phyloP scores from a whole-genome alignment of 164 flowering plant species.

The Cinnamomum micranthum region DNA sequence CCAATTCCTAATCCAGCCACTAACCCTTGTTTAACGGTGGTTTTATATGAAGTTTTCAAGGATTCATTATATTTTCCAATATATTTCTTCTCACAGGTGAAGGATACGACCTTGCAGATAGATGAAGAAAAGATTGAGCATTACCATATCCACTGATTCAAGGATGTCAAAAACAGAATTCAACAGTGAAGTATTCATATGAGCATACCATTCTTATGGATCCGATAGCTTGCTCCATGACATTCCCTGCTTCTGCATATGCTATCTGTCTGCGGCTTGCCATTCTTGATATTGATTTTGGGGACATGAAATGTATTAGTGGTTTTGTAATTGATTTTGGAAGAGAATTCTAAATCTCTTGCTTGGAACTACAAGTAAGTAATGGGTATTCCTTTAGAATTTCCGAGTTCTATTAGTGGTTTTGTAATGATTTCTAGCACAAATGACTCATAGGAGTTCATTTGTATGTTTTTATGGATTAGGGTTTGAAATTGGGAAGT shows the following conservation, averaged over 20 bases:
- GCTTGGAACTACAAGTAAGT: no score
- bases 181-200: background rate
- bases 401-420: no score
- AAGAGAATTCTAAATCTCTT: no score
- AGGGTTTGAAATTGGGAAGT: no score
- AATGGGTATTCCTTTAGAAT: no score
- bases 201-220: constrained; percentile 30
- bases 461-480: no score
- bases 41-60: constrained; percentile 34
- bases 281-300: constrained; percentile 29
- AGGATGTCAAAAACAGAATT: background rate
- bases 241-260: constrained; percentile 30
- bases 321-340: no score
- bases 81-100: constrained; percentile 67
- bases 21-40: constrained; percentile 44
- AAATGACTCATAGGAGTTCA: no score
- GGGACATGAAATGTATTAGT: no score
- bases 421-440: no score
- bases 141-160: background rate
- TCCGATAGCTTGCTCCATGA: constrained; percentile 35
- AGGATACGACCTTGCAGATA: constrained; percentile 54
- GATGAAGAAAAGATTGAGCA: background rate
- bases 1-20: constrained; percentile 68
- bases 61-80: constrained; percentile 40
- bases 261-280: constrained; percentile 28